Percentiles rank a stretch among this genome's conserved stretches.
phyloP scores from a whole-genome alignment of 768 basidiomycete genomes.

The Pleurotus citrinopileatus region DNA sequence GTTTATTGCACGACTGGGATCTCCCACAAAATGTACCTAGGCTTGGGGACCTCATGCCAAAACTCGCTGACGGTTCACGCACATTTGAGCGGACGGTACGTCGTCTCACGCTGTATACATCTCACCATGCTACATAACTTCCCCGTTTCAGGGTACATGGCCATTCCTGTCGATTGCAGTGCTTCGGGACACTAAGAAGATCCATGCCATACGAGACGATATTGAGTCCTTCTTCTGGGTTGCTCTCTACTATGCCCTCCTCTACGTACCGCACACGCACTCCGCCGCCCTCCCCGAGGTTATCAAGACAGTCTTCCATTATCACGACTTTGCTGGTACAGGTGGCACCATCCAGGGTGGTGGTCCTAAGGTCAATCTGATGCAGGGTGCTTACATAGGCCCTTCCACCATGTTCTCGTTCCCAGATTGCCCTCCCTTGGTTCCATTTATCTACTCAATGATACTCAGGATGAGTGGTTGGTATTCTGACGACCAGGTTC shows the following conservation, averaged over 20 bases:
- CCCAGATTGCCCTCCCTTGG: no score
- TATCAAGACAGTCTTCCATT: no score
- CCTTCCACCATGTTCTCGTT: no score
- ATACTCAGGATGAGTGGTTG: no score
- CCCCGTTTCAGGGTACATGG: slow-evolving; percentile 13
- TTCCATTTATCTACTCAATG: no score
- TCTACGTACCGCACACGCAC: slow-evolving; percentile 14
- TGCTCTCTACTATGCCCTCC: slow-evolving; percentile 13
- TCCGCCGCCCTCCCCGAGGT: no score
- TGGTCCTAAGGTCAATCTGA: no score
- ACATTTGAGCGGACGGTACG: slow-evolving; percentile 2
- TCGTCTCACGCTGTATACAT: background rate
- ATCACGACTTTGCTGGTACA: no score
- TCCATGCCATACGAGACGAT: slow-evolving; percentile 14
- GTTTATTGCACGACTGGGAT: slow-evolving; percentile 10
- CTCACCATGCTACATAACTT: background rate
- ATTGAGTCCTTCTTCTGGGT: slow-evolving; percentile 18
- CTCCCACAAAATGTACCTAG: no score
- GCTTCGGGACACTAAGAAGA: background rate
- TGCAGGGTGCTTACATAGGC: no score
- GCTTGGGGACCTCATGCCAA: slow-evolving; percentile 8
- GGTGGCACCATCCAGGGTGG: no score
- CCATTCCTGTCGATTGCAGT: slow-evolving; percentile 15
- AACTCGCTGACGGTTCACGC: background rate
- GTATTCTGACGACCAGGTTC: no score